Conservation (phyloP, 1,284 basidiomycete species). For the Moesziomyces parantarcticus region DNA sequence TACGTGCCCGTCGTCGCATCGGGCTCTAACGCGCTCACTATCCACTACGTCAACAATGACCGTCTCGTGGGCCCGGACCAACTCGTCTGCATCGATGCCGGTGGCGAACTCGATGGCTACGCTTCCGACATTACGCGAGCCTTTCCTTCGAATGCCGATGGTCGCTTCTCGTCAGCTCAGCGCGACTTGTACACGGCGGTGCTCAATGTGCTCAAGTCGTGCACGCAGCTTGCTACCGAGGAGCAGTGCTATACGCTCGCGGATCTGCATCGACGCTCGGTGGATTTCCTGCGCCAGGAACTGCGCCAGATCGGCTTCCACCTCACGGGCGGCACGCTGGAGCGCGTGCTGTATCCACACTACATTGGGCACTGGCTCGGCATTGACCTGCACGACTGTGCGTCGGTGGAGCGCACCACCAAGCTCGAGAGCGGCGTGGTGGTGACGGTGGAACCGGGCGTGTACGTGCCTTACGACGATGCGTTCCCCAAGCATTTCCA, state of each 20-base stretch:
- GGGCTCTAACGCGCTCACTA: constrained; percentile 59
- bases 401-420: constrained; percentile 53
- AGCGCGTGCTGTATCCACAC: constrained; percentile 84
- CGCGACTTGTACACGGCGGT: constrained; percentile 87
- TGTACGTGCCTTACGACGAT: constrained; percentile 62
- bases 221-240: constrained; percentile 72
- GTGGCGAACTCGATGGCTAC: constrained; percentile 77
- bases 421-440: constrained; percentile 57
- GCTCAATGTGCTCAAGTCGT: constrained; percentile 79
- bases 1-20: constrained; percentile 66
- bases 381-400: constrained; percentile 71
- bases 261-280: constrained; percentile 82
- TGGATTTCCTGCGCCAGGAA: constrained; percentile 78
- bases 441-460: constrained; percentile 64
- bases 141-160: constrained; percentile 75
- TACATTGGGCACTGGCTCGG: constrained; percentile 86
- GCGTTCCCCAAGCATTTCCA: constrained; percentile 59
- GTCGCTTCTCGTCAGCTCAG: constrained; percentile 80
- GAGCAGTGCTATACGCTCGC: constrained; percentile 74
- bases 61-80: constrained; percentile 38
- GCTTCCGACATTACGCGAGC: constrained; percentile 96
- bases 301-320: constrained; percentile 82
- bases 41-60: constrained; percentile 65
- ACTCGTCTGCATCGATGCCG: constrained; percentile 65
- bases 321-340: constrained; percentile 75